Percentiles rank a stretch among this genome's conserved stretches.
These are phyloP conservation scores for Penicillium decumbens DNA, from an alignment of 2,329 filamentous ascomycete species.

Conservation along the genomic window DNA sequence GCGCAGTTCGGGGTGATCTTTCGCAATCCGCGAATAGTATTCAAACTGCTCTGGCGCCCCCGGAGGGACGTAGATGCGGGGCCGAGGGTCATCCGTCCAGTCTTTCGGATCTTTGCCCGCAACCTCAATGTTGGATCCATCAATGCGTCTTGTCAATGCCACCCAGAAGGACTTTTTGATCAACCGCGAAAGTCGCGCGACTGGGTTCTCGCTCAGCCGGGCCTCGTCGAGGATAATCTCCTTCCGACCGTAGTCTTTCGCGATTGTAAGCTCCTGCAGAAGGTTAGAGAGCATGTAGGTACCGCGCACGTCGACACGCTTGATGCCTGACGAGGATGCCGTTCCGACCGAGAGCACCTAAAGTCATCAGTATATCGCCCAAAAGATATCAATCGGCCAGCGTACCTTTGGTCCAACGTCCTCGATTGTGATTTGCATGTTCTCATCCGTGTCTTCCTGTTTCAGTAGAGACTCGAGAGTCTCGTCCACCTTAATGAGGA, in stretches of 20 bases:
- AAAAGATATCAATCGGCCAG: background rate
- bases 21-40: slow-evolving; percentile 79
- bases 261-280: slow-evolving; percentile 87
- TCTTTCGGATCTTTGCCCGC: slow-evolving; percentile 91
- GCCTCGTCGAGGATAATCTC: slow-evolving; percentile 88
- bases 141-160: slow-evolving; percentile 80
- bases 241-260: slow-evolving; percentile 83
- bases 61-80: slow-evolving; percentile 82
- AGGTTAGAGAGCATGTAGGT: slow-evolving; percentile 98
- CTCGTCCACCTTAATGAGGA: slow-evolving; percentile 78
- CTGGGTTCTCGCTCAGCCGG: slow-evolving; percentile 90
- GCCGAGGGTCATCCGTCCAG: slow-evolving; percentile 83
- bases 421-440: slow-evolving; percentile 97
- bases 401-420: slow-evolving; percentile 83
- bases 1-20: slow-evolving; percentile 73
- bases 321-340: slow-evolving; percentile 77
- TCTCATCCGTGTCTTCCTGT: slow-evolving; percentile 87
- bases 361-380: slow-evolving; percentile 24
- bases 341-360: slow-evolving; percentile 79
- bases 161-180: slow-evolving; percentile 93
- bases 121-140: slow-evolving; percentile 71
- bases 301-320: slow-evolving; percentile 83
- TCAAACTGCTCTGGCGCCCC: slow-evolving; percentile 82
- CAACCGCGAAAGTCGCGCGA: slow-evolving; percentile 76
- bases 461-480: slow-evolving; percentile 74